Conservation (phyloP, 106 monocot species). For the Narthecium ossifragum region DNA sequence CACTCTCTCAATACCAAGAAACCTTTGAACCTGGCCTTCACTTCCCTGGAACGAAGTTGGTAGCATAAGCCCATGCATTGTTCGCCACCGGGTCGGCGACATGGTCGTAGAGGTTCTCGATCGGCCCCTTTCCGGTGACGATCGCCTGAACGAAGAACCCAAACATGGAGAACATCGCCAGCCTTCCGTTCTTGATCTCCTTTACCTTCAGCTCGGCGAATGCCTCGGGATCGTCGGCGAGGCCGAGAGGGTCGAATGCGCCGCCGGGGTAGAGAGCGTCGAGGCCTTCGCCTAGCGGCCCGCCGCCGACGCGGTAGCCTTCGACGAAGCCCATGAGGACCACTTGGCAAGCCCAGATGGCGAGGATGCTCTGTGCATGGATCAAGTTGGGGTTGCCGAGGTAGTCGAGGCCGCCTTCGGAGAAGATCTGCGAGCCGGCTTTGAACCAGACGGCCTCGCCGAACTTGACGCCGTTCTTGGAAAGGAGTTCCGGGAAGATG, state of each 20-base stretch:
- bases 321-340: slow-evolving; percentile 18
- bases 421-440: slow-evolving; percentile 14
- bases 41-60: slow-evolving; percentile 17
- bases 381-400: slow-evolving; percentile 15
- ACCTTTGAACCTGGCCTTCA: background rate
- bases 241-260: slow-evolving; percentile 13
- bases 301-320: slow-evolving; percentile 18
- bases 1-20: too few species aligned
- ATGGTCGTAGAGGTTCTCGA: slow-evolving; percentile 12
- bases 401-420: slow-evolving; percentile 16
- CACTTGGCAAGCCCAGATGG: slow-evolving; percentile 17
- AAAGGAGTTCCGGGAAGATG: slow-evolving; percentile 12
- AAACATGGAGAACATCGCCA: slow-evolving; percentile 14
- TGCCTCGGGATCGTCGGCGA: slow-evolving; percentile 19
- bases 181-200: slow-evolving; percentile 11
- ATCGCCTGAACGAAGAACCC: slow-evolving; percentile 17
- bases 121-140: slow-evolving; percentile 17
- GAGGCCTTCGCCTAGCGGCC: slow-evolving; percentile 10
- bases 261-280: slow-evolving; percentile 12
- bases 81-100: slow-evolving; percentile 11
- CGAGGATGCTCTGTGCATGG: slow-evolving; percentile 22
- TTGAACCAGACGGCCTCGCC: slow-evolving; percentile 19
- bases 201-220: slow-evolving; percentile 24
- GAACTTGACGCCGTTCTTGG: slow-evolving; percentile 13
- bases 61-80: slow-evolving; percentile 18